Base-by-base conservation (phyloP, 2,329 filamentous ascomycete species). In the Verticillium klebahnii region DNA sequence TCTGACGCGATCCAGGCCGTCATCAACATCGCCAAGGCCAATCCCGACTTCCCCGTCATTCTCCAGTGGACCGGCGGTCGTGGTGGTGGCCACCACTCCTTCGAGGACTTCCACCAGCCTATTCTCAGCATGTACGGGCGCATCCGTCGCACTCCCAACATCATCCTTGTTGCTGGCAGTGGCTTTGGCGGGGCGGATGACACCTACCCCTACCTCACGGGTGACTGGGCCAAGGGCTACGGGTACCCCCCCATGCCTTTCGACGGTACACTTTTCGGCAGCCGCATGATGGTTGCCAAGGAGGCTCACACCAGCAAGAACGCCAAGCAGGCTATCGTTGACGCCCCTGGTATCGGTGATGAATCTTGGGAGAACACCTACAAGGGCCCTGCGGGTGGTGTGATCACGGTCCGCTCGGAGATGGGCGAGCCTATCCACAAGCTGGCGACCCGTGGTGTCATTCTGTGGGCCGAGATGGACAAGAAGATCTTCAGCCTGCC, bases 341-440 rank as follows among this genome's bases (percentile, higher is more conserved):
- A 93, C 64, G 92, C 93, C 4, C 85, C 88, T 63, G 93, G 93
- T 73, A 82, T 97, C 39, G 89, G 90, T 58, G 93, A 97, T 71
- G 76, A 75, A 64, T 84, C 94, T 67, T 97, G 93, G 93, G 93
- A 97, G 78, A 89, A 93, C 78, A 96, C 92, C 5, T 97, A 97
- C 82, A 92, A 94, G 80, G 92, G 91, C 19, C 84, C 93, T 31
- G 90, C 93, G 62, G 95, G 95, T 70, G 95, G 95, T 74, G 88
- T 99, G 66, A 94, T 99, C 70, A 99, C 95, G 32, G 95, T 99
- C 57, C 88, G 93, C 66, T 99, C 95, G 1, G 95, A 99, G 79
- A 99, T 99, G 96, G 96, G 95, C 56, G 95, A 99, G 82, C 96
- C 95, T 6, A 99, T 99, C 65, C 95, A 99, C 82, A 99, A 99